Base-by-base conservation (phyloP, 2,329 filamentous ascomycete genomes). In the Neopestalotiopsis clavispora region DNA sequence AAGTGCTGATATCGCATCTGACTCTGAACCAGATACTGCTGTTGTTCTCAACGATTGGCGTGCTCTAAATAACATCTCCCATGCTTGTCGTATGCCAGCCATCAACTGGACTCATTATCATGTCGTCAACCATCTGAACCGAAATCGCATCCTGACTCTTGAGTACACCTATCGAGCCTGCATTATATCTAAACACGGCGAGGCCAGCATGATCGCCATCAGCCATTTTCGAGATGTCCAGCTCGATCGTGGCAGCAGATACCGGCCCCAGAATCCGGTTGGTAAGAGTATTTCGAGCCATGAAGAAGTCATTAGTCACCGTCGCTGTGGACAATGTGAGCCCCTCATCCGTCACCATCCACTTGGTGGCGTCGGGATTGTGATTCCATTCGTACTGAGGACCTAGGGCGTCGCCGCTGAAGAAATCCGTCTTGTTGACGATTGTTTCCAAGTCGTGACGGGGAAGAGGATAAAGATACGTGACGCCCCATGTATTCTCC, bases 311-410 rank as follows among this genome's bases (percentile, higher is more conserved):
- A 14, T 78, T 75, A 0, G 87, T 90, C 0, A 88, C 81, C 0
- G 83, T 86, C 1, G 84, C 84, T 1, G 87, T 84, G 34, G 75
- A 77, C 1, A 90, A 79, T 0, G 78, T 81, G 2, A 90, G 72
- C 1, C 85, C 23, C 23, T 28, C 84, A 38, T 82, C 78, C 56
- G 79, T 75, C 12, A 88, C 78, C 1, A 73, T 75, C 72, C 77
- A 90, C 9, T 82, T 84, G 10, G 75, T 78, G 0, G 76, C 80
- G 67, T 90, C 86, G 0, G 88, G 88, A 74, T 90, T 89, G 71
- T 90, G 88, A 73, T 90, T 90, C 87, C 87, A 90, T 74, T 90
- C 87, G 85, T 86, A 90, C 2, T 83, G 78, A 0, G 81, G 79
- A 6, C 79, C 75, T 0, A 90, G 78, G 0, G 76, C 71, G 0